phyloP scores from a whole-genome alignment of 805 yeast genomes.

The Yarrowia alimentaria region DNA sequence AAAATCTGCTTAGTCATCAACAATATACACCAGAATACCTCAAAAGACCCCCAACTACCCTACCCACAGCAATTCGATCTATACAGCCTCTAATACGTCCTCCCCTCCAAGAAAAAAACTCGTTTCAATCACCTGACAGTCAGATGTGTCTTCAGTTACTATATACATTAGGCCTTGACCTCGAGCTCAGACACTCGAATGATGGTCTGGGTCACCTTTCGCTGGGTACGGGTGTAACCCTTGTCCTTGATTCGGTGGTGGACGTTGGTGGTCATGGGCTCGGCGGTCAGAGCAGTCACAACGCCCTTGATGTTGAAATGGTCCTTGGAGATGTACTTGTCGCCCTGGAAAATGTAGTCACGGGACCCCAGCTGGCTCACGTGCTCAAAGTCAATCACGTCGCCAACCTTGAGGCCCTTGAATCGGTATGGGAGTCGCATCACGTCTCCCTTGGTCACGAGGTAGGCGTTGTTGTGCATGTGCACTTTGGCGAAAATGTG shows the following conservation, averaged over 20 bases:
- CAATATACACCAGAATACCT: no score
- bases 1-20: no score
- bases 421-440: slow-evolving; percentile 75
- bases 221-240: slow-evolving; percentile 78
- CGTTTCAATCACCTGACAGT: no score
- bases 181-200: slow-evolving; percentile 71
- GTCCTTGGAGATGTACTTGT: slow-evolving; percentile 50
- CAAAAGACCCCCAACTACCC: no score
- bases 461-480: slow-evolving; percentile 78
- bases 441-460: slow-evolving; percentile 88
- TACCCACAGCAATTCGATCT: no score
- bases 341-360: slow-evolving; percentile 64
- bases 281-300: slow-evolving; percentile 42
- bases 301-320: slow-evolving; percentile 65
- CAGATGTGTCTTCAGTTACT: no score
- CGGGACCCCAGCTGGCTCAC: slow-evolving; percentile 84
- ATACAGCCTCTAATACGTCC: no score
- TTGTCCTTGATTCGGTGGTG: slow-evolving; percentile 36
- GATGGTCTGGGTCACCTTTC: slow-evolving; percentile 63
- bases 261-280: slow-evolving; percentile 22
- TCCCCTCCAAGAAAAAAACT: no score
- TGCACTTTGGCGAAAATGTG: slow-evolving; percentile 44
- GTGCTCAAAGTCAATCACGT: slow-evolving; percentile 66
- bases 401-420: slow-evolving; percentile 79
- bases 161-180: slow-evolving; percentile 41